Evolutionary conservation across 2,329 filamentous ascomycete species (phyloP).

Genomic region (Epichloe glyceriae): DNA sequence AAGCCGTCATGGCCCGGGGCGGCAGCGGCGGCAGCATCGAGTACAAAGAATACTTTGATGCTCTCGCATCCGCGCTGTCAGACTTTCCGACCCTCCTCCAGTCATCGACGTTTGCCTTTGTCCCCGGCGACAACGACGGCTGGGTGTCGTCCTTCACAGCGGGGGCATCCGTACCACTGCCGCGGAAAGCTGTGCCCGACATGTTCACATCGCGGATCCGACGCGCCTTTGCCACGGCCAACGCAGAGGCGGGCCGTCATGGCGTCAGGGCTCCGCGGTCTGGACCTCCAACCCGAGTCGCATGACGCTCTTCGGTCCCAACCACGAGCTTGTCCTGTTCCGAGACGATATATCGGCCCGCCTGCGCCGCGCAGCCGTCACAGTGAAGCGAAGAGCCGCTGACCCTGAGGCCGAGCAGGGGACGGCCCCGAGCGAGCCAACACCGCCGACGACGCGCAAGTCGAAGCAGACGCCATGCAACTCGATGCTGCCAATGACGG

Average conservation of each 20-base stretch:
- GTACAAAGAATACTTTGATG: constrained; percentile 94
- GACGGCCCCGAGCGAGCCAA: constrained; percentile 3
- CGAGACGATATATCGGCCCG: constrained; percentile 76
- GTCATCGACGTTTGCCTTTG: constrained; percentile 74
- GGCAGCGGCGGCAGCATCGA: constrained; percentile 74
- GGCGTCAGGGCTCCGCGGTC: constrained; percentile 43
- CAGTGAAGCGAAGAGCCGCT: constrained; percentile 39
- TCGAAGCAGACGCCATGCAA: constrained; percentile 24
- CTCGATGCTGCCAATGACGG: constrained; percentile 26
- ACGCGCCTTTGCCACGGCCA: constrained; percentile 66
- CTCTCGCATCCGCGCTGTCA: constrained; percentile 65
- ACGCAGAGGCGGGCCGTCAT: constrained; percentile 48
- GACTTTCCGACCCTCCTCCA: constrained; percentile 75
- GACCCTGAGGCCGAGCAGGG: constrained; percentile 23
- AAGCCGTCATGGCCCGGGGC: constrained; percentile 53
- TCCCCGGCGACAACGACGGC: constrained; percentile 94
- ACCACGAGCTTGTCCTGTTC: constrained; percentile 77
- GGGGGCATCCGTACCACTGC: constrained; percentile 58
- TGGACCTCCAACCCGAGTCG: constrained; percentile 85
- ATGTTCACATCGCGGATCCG: constrained; percentile 82
- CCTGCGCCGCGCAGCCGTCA: constrained; percentile 62
- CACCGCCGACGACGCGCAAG: constrained; percentile 10
- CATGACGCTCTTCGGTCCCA: constrained; percentile 72
- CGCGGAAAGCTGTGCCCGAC: constrained; percentile 62
- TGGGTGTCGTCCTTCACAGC: constrained; percentile 81